Conservation (phyloP, 148 eudicot species). For the Drosera capensis region DNA sequence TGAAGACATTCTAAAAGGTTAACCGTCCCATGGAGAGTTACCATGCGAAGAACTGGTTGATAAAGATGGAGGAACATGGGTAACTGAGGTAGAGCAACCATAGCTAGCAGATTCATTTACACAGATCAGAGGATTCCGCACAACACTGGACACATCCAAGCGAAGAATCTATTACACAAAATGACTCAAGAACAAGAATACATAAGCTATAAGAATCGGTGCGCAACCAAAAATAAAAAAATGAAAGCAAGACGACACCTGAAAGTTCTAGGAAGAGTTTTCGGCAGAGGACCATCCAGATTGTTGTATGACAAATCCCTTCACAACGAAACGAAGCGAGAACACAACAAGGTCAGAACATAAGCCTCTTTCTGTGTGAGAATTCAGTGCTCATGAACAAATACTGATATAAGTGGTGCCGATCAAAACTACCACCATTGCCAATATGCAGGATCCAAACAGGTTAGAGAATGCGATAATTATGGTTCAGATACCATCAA, state of each 20-base stretch:
- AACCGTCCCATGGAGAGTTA: constrained; percentile 2
- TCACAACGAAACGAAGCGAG: constrained; percentile 10
- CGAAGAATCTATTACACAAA: constrained; percentile 5
- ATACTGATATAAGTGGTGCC: too few species aligned
- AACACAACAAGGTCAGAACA: neutral
- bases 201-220: neutral
- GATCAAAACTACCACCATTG: too few species aligned
- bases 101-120: constrained; percentile 33
- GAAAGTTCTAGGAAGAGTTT: constrained; percentile 67
- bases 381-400: too few species aligned
- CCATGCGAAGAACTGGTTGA: constrained; percentile 48
- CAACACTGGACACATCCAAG: constrained; percentile 27
- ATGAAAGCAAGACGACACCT: constrained; percentile 34
- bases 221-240: neutral
- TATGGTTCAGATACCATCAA: constrained; percentile 2
- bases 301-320: constrained; percentile 97
- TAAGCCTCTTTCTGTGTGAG: too few species aligned
- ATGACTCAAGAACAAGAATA: constrained; percentile 1
- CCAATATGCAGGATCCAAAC: neutral
- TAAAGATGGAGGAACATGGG: constrained; percentile 47
- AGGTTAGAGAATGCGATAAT: neutral
- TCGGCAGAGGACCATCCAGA: constrained; percentile 88
- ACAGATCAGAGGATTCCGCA: constrained; percentile 71
- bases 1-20: neutral
- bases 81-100: constrained; percentile 55